These are phyloP conservation scores for Citrus australasica DNA, from an alignment of 345 rosid genomes.

Conservation along the genomic window DNA sequence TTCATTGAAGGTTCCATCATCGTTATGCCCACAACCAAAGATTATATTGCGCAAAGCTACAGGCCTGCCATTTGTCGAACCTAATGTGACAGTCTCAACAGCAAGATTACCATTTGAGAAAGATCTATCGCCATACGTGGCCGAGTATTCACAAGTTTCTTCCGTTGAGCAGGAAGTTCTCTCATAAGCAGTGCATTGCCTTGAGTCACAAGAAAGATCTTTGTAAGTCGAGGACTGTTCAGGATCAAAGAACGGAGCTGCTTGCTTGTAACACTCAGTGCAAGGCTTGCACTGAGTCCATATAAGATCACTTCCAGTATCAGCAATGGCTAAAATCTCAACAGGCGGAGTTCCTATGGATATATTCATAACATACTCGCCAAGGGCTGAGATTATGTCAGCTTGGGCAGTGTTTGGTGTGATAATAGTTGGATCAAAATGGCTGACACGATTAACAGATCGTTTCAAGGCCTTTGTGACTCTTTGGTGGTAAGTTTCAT, in stretches of 20 bases:
- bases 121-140: conserved; percentile 30
- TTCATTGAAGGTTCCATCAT: conserved; percentile 35
- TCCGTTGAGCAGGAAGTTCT: conserved; percentile 1
- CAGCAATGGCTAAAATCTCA: conserved; percentile 10
- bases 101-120: conserved; percentile 20
- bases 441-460: conserved; percentile 11
- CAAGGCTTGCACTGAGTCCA: conserved; percentile 42
- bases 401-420: not conserved
- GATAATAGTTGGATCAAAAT: not conserved
- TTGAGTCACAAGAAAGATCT: conserved; percentile 29
- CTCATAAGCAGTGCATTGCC: conserved; percentile 10
- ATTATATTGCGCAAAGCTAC: conserved; percentile 23
- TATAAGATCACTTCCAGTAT: conserved; percentile 27
- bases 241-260: conserved; percentile 35
- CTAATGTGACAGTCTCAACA: too few relatives aligned
- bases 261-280: conserved; percentile 29
- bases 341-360: conserved; percentile 27
- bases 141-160: conserved; percentile 27
- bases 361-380: conserved; percentile 20
- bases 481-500: conserved; percentile 3
- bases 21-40: conserved; percentile 55
- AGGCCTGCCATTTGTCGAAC: conserved; percentile 34
- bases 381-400: not conserved
- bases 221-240: conserved; percentile 36
- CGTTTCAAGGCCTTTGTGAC: conserved; percentile 12